These are phyloP conservation scores for Trichosanthes cucumerina DNA, from an alignment of 306 rosid genomes.

Conservation along the genomic window DNA sequence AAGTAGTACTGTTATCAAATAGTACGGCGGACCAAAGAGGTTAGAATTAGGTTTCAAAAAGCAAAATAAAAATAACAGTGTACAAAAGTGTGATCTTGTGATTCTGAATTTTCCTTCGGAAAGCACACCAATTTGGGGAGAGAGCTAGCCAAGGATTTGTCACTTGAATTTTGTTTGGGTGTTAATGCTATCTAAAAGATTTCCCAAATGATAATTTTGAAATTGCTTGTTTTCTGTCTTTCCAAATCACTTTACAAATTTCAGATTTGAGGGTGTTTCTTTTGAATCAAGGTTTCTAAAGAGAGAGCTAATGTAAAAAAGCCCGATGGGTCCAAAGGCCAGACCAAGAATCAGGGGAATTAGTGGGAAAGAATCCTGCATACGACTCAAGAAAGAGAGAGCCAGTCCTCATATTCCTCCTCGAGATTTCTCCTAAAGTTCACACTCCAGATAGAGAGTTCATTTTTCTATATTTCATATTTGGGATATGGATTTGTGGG, in stretches of 20 bases:
- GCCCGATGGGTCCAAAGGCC: background rate
- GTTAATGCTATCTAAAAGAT: background rate
- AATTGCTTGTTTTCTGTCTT: background rate
- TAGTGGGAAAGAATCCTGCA: background rate
- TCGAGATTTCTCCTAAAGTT: background rate
- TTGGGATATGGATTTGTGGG: background rate
- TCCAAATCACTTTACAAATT: background rate
- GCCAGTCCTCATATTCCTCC: background rate
- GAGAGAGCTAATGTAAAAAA: no score
- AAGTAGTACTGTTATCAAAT: background rate
- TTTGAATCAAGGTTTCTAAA: background rate
- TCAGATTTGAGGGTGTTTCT: background rate
- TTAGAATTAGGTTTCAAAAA: background rate
- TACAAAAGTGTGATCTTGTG: background rate
- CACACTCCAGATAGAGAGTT: background rate
- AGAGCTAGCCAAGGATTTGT: background rate
- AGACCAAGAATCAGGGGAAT: background rate
- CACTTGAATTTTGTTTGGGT: background rate
- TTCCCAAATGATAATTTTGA: background rate
- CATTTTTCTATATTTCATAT: background rate
- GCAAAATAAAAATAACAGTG: background rate
- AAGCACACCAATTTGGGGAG: background rate
- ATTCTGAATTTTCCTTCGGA: no score
- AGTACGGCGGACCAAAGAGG: background rate
- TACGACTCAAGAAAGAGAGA: background rate